phyloP scores from a whole-genome alignment of 2,329 filamentous ascomycete genomes.

The Diaporthe velutina region DNA sequence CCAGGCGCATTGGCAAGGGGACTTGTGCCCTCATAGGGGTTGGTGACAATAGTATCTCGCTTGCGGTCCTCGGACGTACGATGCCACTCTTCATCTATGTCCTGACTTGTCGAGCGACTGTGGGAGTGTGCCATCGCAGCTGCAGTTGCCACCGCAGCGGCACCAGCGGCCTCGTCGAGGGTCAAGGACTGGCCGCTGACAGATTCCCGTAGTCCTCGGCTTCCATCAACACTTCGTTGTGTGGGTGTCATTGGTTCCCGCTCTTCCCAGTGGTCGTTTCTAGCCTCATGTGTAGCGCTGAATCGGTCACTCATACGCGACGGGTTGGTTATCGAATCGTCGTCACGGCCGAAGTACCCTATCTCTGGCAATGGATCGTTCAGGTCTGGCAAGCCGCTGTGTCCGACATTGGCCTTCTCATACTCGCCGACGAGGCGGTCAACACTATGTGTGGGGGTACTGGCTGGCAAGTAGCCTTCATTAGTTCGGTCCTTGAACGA shows the following conservation, averaged over 20 bases:
- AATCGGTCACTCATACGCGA: conserved; percentile 84
- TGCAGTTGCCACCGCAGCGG: conserved; percentile 65
- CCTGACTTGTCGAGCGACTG: conserved; percentile 67
- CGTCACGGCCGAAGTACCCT: conserved; percentile 70
- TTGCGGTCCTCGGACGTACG: conserved; percentile 73
- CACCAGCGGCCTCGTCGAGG: conserved; percentile 61
- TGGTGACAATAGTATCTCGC: conserved; percentile 75
- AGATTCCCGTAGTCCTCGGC: conserved; percentile 10
- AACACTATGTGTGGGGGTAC: conserved; percentile 70
- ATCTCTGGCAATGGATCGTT: conserved; percentile 83
- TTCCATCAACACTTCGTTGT: conserved; percentile 45
- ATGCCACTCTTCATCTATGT: conserved; percentile 75
- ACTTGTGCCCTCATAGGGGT: conserved; percentile 75
- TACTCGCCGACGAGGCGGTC: conserved; percentile 67
- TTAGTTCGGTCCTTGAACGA: conserved; percentile 76
- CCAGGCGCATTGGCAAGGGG: conserved; percentile 69
- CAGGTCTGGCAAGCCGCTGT: conserved; percentile 77
- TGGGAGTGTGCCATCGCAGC: conserved; percentile 60
- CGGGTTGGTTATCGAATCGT: conserved; percentile 85
- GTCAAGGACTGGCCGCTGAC: conserved; percentile 51
- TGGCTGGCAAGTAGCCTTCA: conserved; percentile 66
- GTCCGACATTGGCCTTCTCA: conserved; percentile 69
- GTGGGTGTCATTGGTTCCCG: conserved; percentile 50
- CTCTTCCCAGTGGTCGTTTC: conserved; percentile 43
- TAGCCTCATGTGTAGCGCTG: conserved; percentile 58